A percentile compares a stretch with the other conserved stretches of the same genome.
These are phyloP conservation scores for Coelastrella sp. DNA, from an alignment of 139 green algal genomes.

Conservation along the genomic window DNA sequence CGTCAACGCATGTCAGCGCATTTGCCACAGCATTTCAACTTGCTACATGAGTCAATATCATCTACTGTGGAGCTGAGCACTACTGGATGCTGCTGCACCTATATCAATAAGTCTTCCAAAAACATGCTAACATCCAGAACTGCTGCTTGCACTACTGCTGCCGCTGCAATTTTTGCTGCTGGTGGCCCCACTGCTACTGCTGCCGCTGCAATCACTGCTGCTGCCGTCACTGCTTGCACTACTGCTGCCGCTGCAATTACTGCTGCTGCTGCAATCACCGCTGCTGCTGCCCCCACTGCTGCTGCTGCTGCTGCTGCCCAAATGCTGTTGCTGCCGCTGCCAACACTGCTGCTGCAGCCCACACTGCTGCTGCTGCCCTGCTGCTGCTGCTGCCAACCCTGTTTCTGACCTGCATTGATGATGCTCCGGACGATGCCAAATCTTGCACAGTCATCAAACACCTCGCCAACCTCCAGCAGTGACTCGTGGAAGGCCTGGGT, in stretches of 20 bases:
- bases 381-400: background rate
- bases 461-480: slow-evolving; percentile 8
- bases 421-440: slow-evolving; percentile 28
- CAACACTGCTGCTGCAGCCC: background rate
- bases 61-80: too few relatives aligned
- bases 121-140: too few relatives aligned
- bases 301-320: too few relatives aligned
- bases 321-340: too few relatives aligned
- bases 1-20: too few relatives aligned
- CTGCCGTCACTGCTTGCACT: too few relatives aligned
- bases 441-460: slow-evolving; percentile 35
- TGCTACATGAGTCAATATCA: too few relatives aligned
- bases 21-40: too few relatives aligned
- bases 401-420: slow-evolving; percentile 43
- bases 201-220: background rate
- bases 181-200: background rate
- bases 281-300: too few relatives aligned
- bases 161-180: background rate
- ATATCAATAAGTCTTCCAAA: too few relatives aligned
- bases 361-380: background rate
- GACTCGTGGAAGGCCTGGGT: slow-evolving; percentile 34
- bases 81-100: too few relatives aligned
- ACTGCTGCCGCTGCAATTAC: background rate
- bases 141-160: background rate
- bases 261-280: background rate